Evolutionary conservation across 2,329 filamentous ascomycete species (phyloP).

Genomic region (Alternaria solani): DNA sequence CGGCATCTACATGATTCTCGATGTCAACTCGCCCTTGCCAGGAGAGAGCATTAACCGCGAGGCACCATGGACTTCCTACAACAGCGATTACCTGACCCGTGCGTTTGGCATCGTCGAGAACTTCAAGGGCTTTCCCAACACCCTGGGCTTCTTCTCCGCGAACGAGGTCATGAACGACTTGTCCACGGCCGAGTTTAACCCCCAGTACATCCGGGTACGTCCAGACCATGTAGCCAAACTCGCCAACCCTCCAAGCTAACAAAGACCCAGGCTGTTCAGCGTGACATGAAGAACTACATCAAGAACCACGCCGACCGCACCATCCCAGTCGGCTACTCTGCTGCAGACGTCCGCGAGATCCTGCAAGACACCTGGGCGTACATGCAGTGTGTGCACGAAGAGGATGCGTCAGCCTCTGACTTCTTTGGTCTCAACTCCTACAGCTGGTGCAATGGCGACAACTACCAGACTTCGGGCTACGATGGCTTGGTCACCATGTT

Average conservation of each 20-base stretch:
- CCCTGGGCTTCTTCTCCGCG: conserved; percentile 71
- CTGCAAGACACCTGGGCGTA: conserved; percentile 80
- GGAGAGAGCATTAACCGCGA: conserved; percentile 65
- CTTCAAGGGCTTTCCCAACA: conserved; percentile 72
- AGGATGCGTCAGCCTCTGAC: conserved; percentile 71
- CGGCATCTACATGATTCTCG: conserved; percentile 71
- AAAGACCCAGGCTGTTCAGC: conserved; percentile 62
- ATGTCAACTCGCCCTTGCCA: conserved; percentile 68
- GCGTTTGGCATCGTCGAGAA: conserved; percentile 71
- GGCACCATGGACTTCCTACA: conserved; percentile 64
- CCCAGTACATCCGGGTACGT: conserved; percentile 64
- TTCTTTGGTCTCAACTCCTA: conserved; percentile 81
- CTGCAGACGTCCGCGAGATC: conserved; percentile 76
- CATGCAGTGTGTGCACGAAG: conserved; percentile 69
- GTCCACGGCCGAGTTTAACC: conserved; percentile 59
- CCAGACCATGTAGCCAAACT: background rate
- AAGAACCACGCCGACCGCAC: conserved; percentile 62
- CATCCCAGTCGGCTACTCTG: conserved; percentile 74
- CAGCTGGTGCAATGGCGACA: conserved; percentile 75
- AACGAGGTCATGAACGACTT: conserved; percentile 74
- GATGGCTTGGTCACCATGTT: conserved; percentile 71
- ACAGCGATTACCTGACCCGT: conserved; percentile 62
- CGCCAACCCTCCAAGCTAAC: background rate
- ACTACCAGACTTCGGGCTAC: conserved; percentile 67
- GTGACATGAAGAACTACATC: conserved; percentile 75